Base-by-base conservation (phyloP, 345 rosid genomes). In the Litchi chinensis region DNA sequence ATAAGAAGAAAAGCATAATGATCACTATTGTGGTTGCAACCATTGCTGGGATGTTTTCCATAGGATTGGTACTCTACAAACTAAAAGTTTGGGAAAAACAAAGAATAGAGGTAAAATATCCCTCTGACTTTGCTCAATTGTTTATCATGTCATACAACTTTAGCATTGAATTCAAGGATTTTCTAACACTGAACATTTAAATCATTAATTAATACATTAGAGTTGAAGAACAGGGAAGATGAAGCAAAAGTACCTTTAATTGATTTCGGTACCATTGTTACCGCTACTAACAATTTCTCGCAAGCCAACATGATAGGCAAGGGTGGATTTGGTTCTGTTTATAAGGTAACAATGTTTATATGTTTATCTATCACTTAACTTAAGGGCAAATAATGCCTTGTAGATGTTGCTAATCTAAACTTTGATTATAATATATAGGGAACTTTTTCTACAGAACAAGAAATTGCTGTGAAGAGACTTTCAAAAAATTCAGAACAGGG, bases 311-410 rank as follows among this genome's bases (percentile, higher is more conserved):
- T 48, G 48, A 52, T 85, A 9, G 90, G 88, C 21, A 63, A 59
- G 77, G 90, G 86, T 8, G 90, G 88, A 22, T 85, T 80, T 65
- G 86, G 88, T 10, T 39, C 80, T 8, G 85, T 87, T 44, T 0
- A 24, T n/a, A 73, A 11, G 60, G 28, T 77, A 73, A 60, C 10
- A n/a, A 1, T 0, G 2, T 21, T 75, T 8, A 41, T 22, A 0
- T 32, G 37, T 32, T 3, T 10, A 6, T 50, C 15, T 54, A 43
- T 24, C 10, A 63, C 11, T 1, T 1, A 4, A 16, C 40, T 50
- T 32, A 3, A 32, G 2, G 37, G 2, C 19, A 56, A 9, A 37
- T 70, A 13, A 5, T 66, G 8, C 28, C 48, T 12, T 28, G 19
- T 13, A 40, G 10, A 9, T 12, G 57, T 12, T 66, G 5, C 44